A percentile compares a stretch with the other conserved stretches of the same genome.
Evolutionary conservation across 2,329 filamentous ascomycete genomes (phyloP).

Genomic region (Aspergillaceae sp.): DNA sequence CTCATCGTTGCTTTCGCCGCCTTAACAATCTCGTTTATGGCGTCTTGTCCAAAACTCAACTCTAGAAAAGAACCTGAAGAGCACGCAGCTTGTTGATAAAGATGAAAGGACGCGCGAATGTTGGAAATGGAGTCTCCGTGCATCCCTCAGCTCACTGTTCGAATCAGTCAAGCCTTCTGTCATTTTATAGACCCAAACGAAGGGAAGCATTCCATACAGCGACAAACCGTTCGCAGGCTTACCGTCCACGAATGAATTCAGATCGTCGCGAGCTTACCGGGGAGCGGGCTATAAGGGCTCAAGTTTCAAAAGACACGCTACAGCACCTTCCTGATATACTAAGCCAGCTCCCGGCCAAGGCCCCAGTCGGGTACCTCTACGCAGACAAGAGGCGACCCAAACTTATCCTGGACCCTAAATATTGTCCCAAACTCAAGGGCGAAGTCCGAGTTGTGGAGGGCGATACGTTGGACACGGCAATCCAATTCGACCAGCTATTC

Average conservation of each 20-base stretch:
- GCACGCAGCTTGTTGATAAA: no score
- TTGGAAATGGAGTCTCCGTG: background rate
- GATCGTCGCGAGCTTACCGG: background rate
- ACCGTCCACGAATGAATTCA: background rate
- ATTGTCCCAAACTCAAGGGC: background rate
- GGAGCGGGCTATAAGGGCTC: conserved; percentile 2
- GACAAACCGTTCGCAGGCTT: background rate
- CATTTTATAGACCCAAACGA: background rate
- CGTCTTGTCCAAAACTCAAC: no score
- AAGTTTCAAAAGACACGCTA: conserved; percentile 42
- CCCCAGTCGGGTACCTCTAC: background rate
- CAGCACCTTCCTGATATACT: conserved; percentile 38
- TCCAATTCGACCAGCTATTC: conserved; percentile 26
- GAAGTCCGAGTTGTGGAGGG: conserved; percentile 42
- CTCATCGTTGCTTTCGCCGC: no score
- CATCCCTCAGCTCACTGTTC: background rate
- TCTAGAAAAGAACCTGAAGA: no score
- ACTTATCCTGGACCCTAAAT: background rate
- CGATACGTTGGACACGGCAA: conserved; percentile 52
- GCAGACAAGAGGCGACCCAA: background rate
- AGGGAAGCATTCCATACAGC: background rate
- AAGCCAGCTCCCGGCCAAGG: background rate
- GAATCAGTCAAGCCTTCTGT: background rate
- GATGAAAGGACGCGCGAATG: no score
- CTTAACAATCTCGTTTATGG: no score